phyloP scores from a whole-genome alignment of 164 flowering plant genomes.

The Protea cynaroides region DNA sequence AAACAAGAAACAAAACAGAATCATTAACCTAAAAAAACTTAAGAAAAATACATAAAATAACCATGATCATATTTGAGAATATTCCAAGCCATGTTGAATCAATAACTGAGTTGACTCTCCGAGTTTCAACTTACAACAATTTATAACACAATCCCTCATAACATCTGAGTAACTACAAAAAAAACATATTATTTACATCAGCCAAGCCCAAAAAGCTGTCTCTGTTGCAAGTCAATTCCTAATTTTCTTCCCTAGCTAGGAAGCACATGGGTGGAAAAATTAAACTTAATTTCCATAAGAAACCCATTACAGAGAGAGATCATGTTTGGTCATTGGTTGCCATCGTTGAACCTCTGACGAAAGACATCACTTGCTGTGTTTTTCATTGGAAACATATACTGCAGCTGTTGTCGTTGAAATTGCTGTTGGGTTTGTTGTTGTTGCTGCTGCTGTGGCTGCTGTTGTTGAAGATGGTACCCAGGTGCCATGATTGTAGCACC shows the following conservation, averaged over 20 bases:
- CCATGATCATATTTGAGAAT: no score
- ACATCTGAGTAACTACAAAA: no score
- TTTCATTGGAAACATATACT: conserved; percentile 2
- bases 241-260: background rate
- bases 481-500: background rate
- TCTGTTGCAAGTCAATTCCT: background rate
- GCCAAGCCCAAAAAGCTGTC: background rate
- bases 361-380: conserved; percentile 1
- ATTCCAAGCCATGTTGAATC: no score
- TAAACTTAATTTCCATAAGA: background rate
- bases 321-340: conserved; percentile 8
- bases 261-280: conserved; percentile 1
- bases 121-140: no score
- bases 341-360: background rate
- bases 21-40: no score
- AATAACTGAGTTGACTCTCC: no score
- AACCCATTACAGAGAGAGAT: conserved; percentile 4
- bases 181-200: conserved; percentile 1
- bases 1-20: no score
- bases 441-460: background rate
- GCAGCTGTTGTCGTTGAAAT: conserved; percentile 4
- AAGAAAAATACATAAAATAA: no score
- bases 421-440: conserved; percentile 5
- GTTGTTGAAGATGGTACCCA: background rate
- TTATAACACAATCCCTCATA: no score